Percentiles rank a stretch among this genome's conserved stretches.
Evolutionary conservation across 495 filamentous ascomycete species (phyloP).

Genomic region (Penicillium argentinense): DNA sequence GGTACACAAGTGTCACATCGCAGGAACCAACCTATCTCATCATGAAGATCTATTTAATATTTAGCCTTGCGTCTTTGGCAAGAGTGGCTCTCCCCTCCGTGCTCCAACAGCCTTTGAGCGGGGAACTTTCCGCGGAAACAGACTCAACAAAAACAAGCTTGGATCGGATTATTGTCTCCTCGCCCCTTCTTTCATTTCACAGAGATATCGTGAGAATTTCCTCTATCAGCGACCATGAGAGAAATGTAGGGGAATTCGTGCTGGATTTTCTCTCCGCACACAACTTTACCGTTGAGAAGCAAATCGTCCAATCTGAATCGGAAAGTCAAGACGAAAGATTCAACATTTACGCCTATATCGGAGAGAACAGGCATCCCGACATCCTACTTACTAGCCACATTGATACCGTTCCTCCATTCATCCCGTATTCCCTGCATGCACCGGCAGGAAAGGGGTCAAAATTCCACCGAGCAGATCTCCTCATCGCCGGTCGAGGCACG

Average conservation of each 20-base stretch:
- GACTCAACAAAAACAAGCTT: background rate
- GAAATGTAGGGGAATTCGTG: background rate
- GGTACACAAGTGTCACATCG: too few species aligned
- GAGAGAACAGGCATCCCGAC: slow-evolving; percentile 5
- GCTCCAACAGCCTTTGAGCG: too few species aligned
- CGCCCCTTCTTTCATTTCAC: background rate
- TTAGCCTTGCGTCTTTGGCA: too few species aligned
- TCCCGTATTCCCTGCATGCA: slow-evolving; percentile 42
- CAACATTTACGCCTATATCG: slow-evolving; percentile 7
- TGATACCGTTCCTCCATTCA: slow-evolving; percentile 57
- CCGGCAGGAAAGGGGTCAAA: background rate
- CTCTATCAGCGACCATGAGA: background rate
- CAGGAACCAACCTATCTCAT: too few species aligned
- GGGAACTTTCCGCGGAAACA: too few species aligned
- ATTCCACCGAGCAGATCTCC: slow-evolving; percentile 35
- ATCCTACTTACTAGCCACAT: slow-evolving; percentile 66
- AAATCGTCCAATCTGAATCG: background rate
- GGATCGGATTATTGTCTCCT: background rate
- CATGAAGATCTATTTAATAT: too few species aligned
- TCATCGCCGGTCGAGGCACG: slow-evolving; percentile 67
- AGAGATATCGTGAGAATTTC: background rate
- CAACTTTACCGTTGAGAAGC: slow-evolving; percentile 1
- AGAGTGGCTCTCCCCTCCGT: too few species aligned
- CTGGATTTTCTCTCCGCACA: background rate
- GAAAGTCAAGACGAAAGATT: background rate